Conservation (phyloP, 1,284 basidiomycete species). For the Cystobasidium sp. region DNA sequence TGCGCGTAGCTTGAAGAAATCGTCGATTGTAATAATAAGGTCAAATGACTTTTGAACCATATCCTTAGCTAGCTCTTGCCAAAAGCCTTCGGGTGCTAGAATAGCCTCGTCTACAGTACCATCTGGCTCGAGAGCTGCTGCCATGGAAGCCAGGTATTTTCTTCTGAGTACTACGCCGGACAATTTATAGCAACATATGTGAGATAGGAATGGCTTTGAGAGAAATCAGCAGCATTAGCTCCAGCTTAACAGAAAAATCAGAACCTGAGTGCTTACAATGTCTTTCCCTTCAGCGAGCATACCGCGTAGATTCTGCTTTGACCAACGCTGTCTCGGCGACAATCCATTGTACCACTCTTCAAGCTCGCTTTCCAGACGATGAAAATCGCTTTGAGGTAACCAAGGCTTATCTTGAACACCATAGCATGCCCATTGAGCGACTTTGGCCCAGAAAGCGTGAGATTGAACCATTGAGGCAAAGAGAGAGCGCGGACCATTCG, state of each 20-base stretch:
- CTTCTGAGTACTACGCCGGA: slow-evolving; percentile 31
- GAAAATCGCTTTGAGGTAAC: slow-evolving; percentile 21
- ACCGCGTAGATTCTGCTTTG: slow-evolving; percentile 28
- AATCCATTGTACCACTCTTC: slow-evolving; percentile 23
- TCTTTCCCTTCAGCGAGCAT: slow-evolving; percentile 37
- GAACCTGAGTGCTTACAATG: slow-evolving; percentile 9
- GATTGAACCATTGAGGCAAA: slow-evolving; percentile 35
- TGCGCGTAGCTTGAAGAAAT: slow-evolving; percentile 31
- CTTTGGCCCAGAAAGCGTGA: slow-evolving; percentile 32
- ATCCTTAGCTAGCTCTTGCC: slow-evolving; percentile 24
- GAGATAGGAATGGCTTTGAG: slow-evolving; percentile 26
- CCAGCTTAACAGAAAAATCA: background rate
- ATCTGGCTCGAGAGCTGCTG: slow-evolving; percentile 23
- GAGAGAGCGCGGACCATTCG: slow-evolving; percentile 12
- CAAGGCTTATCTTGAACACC: slow-evolving; percentile 22
- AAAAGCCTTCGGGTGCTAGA: slow-evolving; percentile 22
- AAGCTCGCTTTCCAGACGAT: slow-evolving; percentile 13
- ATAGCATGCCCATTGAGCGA: slow-evolving; percentile 38
- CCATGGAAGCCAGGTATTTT: slow-evolving; percentile 33
- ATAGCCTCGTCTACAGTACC: slow-evolving; percentile 25
- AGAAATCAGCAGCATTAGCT: too few species aligned
- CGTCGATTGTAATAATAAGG: slow-evolving; percentile 28
- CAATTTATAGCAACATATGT: slow-evolving; percentile 30
- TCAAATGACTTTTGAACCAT: slow-evolving; percentile 32
- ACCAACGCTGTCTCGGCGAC: slow-evolving; percentile 17